Percentiles rank a stretch among this genome's conserved stretches.
Conservation (phyloP, 139 green algal genomes). For the Closterium sp. region DNA sequence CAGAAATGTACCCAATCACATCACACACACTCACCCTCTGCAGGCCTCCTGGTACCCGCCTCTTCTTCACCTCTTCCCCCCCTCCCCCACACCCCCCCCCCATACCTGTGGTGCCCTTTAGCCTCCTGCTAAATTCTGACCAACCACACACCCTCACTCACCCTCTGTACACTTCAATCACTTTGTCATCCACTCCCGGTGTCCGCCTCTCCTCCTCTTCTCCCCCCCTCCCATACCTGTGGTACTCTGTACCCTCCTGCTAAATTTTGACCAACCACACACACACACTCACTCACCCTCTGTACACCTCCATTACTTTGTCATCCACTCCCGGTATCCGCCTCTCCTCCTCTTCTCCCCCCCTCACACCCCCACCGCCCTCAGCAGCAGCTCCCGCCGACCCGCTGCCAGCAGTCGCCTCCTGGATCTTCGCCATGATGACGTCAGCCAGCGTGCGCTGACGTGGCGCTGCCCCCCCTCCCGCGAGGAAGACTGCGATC, state of each 20-base stretch:
- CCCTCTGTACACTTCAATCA: constrained; percentile 49
- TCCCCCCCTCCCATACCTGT: background rate
- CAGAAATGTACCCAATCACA: no score
- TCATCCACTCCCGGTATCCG: constrained; percentile 66
- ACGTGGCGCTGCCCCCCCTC: background rate
- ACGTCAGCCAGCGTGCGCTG: constrained; percentile 82
- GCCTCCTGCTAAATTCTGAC: no score
- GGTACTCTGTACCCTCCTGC: background rate
- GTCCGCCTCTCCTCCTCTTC: background rate
- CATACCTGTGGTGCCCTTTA: no score
- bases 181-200: constrained; percentile 71
- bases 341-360: background rate
- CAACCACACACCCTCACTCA: constrained; percentile 71
- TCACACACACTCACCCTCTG: no score
- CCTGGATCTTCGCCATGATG: constrained; percentile 78
- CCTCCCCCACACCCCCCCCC: no score
- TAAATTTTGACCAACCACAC: no score
- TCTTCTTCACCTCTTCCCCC: no score
- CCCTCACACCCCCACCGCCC: background rate
- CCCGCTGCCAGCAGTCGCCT: constrained; percentile 55
- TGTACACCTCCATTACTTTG: constrained; percentile 51
- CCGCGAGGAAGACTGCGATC: constrained; percentile 75
- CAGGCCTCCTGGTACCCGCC: no score
- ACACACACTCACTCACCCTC: background rate
- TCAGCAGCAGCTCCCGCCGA: background rate